Percentiles rank a stretch among this genome's conserved stretches.
Conservation (phyloP, 192 early-diverging fungal genomes). For the Funneliformis geosporum region DNA sequence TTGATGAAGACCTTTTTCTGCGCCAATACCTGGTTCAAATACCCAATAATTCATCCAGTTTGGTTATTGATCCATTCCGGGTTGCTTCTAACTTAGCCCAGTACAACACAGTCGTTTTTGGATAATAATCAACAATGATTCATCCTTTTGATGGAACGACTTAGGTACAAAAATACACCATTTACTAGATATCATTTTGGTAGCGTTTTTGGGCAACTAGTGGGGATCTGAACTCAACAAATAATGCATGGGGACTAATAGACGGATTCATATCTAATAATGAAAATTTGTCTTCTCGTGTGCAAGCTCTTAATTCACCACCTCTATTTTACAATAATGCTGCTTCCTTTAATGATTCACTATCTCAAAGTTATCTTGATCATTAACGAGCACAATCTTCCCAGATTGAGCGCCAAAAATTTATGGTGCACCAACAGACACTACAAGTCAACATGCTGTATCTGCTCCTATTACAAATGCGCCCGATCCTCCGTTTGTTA, state of each 20-base stretch:
- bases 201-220: slow-evolving; percentile 27
- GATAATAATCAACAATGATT: slow-evolving; percentile 33
- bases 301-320: slow-evolving; percentile 25
- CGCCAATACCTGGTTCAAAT: slow-evolving; percentile 36
- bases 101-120: slow-evolving; percentile 30
- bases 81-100: slow-evolving; percentile 23
- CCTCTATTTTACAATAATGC: slow-evolving; percentile 24
- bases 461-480: slow-evolving; percentile 36
- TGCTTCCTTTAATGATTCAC: slow-evolving; percentile 3
- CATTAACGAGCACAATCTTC: slow-evolving; percentile 35
- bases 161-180: slow-evolving; percentile 30
- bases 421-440: slow-evolving; percentile 38
- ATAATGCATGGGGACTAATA: slow-evolving; percentile 11
- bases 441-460: slow-evolving; percentile 36
- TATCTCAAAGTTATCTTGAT: slow-evolving; percentile 17
- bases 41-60: slow-evolving; percentile 23
- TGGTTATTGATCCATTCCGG: slow-evolving; percentile 29
- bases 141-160: slow-evolving; percentile 32
- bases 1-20: slow-evolving; percentile 73
- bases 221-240: slow-evolving; percentile 7
- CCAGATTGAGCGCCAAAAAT: slow-evolving; percentile 44
- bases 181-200: slow-evolving; percentile 33
- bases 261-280: not conserved
- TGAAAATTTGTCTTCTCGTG: slow-evolving; percentile 24
- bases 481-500: slow-evolving; percentile 29